phyloP scores from a whole-genome alignment of 1,284 basidiomycete genomes.

The Rhodotorula sp. region DNA sequence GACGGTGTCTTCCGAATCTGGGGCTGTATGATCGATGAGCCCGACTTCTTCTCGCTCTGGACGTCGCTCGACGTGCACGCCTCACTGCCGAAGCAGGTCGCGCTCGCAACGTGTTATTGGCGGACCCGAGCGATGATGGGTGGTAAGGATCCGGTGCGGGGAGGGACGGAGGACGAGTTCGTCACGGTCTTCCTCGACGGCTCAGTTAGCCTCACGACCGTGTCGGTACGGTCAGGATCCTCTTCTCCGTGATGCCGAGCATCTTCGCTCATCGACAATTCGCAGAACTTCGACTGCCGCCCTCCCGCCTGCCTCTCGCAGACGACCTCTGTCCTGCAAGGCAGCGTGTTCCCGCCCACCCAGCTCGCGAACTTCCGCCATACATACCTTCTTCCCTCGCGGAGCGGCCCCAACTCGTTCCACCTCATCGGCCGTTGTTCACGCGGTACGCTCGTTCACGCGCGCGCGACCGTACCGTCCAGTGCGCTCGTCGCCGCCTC shows the following conservation, averaged over 20 bases:
- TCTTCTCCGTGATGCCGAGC: background rate
- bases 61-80: conserved; percentile 68
- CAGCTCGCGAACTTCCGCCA: conserved; percentile 28
- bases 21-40: conserved; percentile 81
- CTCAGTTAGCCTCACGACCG: conserved; percentile 54
- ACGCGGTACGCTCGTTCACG: conserved; percentile 7
- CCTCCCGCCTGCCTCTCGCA: conserved; percentile 73
- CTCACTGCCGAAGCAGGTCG: conserved; percentile 41
- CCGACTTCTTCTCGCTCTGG: conserved; percentile 79
- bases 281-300: conserved; percentile 77
- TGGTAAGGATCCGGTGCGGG: conserved; percentile 51
- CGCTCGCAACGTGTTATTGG: conserved; percentile 58
- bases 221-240: background rate
- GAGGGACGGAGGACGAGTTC: conserved; percentile 32
- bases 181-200: conserved; percentile 62
- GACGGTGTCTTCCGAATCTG: conserved; percentile 79
- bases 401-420: conserved; percentile 1
- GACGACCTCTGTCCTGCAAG: conserved; percentile 49
- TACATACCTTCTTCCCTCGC: conserved; percentile 18
- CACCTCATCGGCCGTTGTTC: conserved; percentile 18
- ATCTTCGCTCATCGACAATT: conserved; percentile 45
- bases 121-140: conserved; percentile 43
- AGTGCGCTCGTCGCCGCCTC: background rate
- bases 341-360: conserved; percentile 13
- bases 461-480: background rate